phyloP scores from a whole-genome alignment of 176 grass and related monocot species.

The Aegilops sharonensis region DNA sequence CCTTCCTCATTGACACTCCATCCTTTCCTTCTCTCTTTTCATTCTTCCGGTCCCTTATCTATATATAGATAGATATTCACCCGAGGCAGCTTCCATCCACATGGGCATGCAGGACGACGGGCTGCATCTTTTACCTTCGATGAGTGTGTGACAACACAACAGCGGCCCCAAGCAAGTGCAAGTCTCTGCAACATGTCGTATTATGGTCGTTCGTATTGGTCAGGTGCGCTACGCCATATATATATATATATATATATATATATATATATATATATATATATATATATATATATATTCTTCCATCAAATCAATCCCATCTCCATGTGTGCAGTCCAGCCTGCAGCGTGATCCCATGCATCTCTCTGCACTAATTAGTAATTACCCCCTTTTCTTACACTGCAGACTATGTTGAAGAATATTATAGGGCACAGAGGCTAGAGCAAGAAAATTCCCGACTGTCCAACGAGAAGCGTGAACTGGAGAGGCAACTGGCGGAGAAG shows the following conservation, averaged over 20 bases:
- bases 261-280: background rate
- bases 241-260: background rate
- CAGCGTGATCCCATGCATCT: background rate
- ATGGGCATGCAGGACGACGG: background rate
- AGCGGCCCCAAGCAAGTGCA: background rate
- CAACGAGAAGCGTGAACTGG: slow-evolving; percentile 12
- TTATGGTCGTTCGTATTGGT: background rate
- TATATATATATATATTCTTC: background rate
- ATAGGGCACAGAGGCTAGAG: background rate
- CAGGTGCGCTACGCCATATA: background rate
- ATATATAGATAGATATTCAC: background rate
- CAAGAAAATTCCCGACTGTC: background rate
- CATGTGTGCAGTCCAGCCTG: background rate
- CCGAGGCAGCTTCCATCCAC: background rate
- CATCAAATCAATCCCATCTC: slow-evolving; percentile 6
- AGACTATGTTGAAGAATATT: background rate
- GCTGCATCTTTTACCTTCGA: background rate
- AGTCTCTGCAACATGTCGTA: slow-evolving; percentile 18
- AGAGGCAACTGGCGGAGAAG: slow-evolving; percentile 3
- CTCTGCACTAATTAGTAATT: no score
- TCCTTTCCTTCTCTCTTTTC: background rate
- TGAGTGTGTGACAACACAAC: background rate
- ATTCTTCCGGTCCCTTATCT: background rate
- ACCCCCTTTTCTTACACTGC: background rate
- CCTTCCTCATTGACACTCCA: background rate